Evolutionary conservation across 2,329 filamentous ascomycete genomes (phyloP).

Genomic region (Cladophialophora yegresii): DNA sequence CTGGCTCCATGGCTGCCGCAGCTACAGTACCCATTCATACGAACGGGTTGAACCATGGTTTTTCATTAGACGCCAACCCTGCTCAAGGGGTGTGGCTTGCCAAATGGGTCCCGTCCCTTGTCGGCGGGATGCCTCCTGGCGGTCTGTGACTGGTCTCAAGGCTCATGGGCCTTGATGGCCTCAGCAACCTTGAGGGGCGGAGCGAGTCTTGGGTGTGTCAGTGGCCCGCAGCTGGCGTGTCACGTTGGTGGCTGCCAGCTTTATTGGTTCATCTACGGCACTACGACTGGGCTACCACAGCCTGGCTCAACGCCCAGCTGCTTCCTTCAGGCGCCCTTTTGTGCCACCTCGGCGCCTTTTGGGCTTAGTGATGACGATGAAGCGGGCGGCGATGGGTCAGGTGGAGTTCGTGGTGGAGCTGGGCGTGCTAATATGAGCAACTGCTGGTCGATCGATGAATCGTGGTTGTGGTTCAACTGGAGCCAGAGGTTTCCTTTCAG

Average conservation of each 20-base stretch:
- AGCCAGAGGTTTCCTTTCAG: constrained; percentile 19
- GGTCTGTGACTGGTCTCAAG: constrained; percentile 17
- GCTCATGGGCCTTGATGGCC: constrained; percentile 4
- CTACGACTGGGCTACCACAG: constrained; percentile 21
- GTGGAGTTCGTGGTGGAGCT: constrained; percentile 14
- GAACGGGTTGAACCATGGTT: constrained; percentile 16
- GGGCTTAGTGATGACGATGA: constrained; percentile 32
- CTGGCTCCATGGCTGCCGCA: constrained; percentile 13
- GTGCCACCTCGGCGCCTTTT: constrained; percentile 24
- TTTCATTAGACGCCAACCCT: constrained; percentile 17
- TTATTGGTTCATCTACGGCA: constrained; percentile 22
- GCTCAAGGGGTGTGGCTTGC: constrained; percentile 21
- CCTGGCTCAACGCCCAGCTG: constrained; percentile 25
- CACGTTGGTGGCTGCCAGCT: constrained; percentile 4
- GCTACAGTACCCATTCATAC: constrained; percentile 15
- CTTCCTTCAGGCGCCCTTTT: constrained; percentile 24
- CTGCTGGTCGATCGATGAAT: constrained; percentile 25
- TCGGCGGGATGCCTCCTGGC: constrained; percentile 18
- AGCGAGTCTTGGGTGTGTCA: constrained; percentile 26
- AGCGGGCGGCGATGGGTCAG: constrained; percentile 18
- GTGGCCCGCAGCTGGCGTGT: constrained; percentile 23
- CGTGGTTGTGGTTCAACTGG: constrained; percentile 14
- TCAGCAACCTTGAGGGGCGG: constrained; percentile 26
- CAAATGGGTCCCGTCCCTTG: constrained; percentile 10
- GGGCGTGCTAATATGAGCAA: constrained; percentile 19